A percentile compares a stretch with the other conserved stretches of the same genome.
Evolutionary conservation across 148 eudicot genomes (phyloP).

Genomic region (Chenopodium berlandieri): DNA sequence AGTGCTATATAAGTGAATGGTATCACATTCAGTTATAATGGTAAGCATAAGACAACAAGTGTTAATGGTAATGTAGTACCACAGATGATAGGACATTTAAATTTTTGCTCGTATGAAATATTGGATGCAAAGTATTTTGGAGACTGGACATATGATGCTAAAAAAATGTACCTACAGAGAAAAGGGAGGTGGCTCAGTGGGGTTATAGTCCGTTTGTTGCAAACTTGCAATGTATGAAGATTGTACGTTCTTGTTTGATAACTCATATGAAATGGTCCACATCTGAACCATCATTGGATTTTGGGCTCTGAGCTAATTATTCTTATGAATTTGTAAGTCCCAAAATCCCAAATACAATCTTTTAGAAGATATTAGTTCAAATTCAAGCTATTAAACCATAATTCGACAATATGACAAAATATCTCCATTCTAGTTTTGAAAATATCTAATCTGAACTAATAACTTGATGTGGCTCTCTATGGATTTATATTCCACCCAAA

Average conservation of each 20-base stretch:
- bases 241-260: neutral
- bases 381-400: neutral
- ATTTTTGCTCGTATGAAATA: neutral
- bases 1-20: neutral
- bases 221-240: no score
- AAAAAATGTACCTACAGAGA: no score
- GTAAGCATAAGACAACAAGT: neutral
- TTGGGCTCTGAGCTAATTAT: neutral
- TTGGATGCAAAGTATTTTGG: neutral
- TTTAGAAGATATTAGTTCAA: neutral
- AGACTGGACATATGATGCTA: neutral
- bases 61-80: no score
- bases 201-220: no score
- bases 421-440: neutral
- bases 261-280: neutral
- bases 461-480: neutral
- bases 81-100: neutral
- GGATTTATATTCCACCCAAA: neutral
- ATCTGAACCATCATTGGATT: neutral
- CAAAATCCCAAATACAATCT: no score
- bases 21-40: neutral
- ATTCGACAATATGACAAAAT: neutral
- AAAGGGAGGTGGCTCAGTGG: no score
- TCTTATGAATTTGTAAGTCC: neutral
- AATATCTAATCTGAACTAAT: neutral